Evolutionary conservation across 2,329 filamentous ascomycete species (phyloP).

Genomic region (Samsoniella hepiali): DNA sequence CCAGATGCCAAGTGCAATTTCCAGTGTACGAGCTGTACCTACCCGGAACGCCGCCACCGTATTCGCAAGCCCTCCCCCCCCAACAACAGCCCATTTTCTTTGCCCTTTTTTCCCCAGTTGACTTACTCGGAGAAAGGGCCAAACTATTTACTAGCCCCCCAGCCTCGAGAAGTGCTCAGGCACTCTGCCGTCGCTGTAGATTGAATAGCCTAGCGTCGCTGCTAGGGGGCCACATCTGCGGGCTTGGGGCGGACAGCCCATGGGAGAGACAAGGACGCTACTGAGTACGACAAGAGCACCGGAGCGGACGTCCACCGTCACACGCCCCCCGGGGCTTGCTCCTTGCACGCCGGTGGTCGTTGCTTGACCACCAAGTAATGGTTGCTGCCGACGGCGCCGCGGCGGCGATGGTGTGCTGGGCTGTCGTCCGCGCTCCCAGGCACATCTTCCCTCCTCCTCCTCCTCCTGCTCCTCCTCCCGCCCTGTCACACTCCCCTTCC

Average conservation of each 20-base stretch:
- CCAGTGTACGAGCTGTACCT: no score
- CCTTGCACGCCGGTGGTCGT: background rate
- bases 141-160: no score
- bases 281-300: background rate
- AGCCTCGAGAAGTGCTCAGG: background rate
- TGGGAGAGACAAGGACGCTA: background rate
- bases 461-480: background rate
- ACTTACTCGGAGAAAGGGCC: no score
- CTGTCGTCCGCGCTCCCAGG: background rate
- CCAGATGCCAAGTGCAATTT: no score
- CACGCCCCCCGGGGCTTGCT: conserved; percentile 1
- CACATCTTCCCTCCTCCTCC: background rate
- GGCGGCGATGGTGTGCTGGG: background rate
- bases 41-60: no score
- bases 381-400: background rate
- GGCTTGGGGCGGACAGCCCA: background rate
- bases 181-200: conserved; percentile 3
- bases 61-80: no score
- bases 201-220: conserved; percentile 7
- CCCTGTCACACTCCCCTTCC: background rate
- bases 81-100: background rate
- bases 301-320: conserved; percentile 6
- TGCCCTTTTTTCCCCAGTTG: background rate
- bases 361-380: no score
- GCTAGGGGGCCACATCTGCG: conserved; percentile 3